Base-by-base conservation (phyloP, 2,329 filamentous ascomycete genomes). In the Zarea fungicola region DNA sequence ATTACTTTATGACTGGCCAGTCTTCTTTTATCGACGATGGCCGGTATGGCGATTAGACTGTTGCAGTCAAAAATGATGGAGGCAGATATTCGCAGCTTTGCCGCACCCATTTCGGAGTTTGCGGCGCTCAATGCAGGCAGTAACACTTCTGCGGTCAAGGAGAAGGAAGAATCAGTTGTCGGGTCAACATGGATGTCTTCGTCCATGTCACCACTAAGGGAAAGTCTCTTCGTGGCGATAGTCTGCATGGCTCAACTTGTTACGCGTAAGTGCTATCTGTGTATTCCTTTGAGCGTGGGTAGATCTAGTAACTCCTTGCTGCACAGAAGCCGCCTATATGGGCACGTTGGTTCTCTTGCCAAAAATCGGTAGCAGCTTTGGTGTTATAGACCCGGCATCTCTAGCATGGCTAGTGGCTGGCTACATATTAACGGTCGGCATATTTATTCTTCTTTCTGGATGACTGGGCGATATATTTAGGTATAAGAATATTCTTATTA, bases 381-480 rank as follows among this genome's bases (percentile, higher is more conserved):
- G 65, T 14, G 62, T 74, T 39, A 65, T 58, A 4, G 66, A 70
- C 3, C 60, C 65, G 0, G 72, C 71, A 7, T 60, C 72, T 14
- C 63, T 80, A 13, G 72, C 70, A 39, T 83, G 80, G 78, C 72
- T 77, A 40, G 69, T 78, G 10, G 78, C 78, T 1, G 77, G 77
- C 1, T 85, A 81, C 58, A 72, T 69, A 8, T 61, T 83, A 54
- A 78, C 69, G 6, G 67, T 70, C 6, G 79, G 79, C 10, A 76
- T 78, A 0, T 83, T 83, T 55, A 75, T 83, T 26, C 66, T 84
- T 3, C 65, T 78, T 2, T 74, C 73, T 2, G 78, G 78, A 3
- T 71, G 80, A 0, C 60, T 84, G 3, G 80, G 80, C 3, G 76
- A 81, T 35, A 62, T 77, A 1, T 80, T 77, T 51, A 81, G 81